These are phyloP conservation scores for Harrya chromipes DNA, from an alignment of 768 basidiomycete genomes.

Conservation along the genomic window DNA sequence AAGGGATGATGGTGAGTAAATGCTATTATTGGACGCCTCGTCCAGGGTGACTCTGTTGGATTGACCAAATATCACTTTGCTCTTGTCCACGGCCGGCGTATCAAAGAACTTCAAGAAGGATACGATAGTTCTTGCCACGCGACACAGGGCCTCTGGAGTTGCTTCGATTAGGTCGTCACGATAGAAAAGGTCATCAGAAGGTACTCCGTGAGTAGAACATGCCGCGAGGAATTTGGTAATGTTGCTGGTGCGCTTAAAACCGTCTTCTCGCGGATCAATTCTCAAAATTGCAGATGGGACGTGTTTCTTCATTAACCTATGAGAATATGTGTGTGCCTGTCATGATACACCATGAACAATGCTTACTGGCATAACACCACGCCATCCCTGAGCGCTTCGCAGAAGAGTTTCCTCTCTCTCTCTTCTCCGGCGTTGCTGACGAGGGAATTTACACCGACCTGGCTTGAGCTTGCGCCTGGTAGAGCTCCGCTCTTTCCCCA, in stretches of 20 bases:
- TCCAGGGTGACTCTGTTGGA: slow-evolving; percentile 27
- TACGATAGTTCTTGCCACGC: slow-evolving; percentile 74
- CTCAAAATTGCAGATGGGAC: slow-evolving; percentile 56
- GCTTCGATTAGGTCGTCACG: slow-evolving; percentile 65
- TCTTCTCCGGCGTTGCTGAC: slow-evolving; percentile 62
- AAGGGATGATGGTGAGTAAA: slow-evolving; percentile 26
- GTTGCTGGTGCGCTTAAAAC: slow-evolving; percentile 64
- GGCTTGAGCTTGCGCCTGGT: slow-evolving; percentile 43
- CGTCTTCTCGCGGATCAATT: slow-evolving; percentile 65
- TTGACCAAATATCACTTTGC: slow-evolving; percentile 46
- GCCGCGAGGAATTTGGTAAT: slow-evolving; percentile 76
- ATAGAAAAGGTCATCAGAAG: slow-evolving; percentile 61
- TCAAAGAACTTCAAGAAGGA: slow-evolving; percentile 65
- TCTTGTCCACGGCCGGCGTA: slow-evolving; percentile 42
- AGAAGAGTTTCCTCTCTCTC: slow-evolving; percentile 67
- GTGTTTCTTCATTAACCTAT: slow-evolving; percentile 77
- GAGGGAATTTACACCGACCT: slow-evolving; percentile 32
- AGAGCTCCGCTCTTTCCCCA: slow-evolving; percentile 65
- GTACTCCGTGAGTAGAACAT: slow-evolving; percentile 63
- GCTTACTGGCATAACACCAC: slow-evolving; percentile 89
- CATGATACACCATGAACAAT: slow-evolving; percentile 10
- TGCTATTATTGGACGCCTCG: slow-evolving; percentile 34
- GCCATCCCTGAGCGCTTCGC: slow-evolving; percentile 78
- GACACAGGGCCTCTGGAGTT: slow-evolving; percentile 56
- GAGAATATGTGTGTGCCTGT: slow-evolving; percentile 2